Conservation (phyloP, 2,329 filamentous ascomycete genomes). For the Ophiostoma triangulosporum region DNA sequence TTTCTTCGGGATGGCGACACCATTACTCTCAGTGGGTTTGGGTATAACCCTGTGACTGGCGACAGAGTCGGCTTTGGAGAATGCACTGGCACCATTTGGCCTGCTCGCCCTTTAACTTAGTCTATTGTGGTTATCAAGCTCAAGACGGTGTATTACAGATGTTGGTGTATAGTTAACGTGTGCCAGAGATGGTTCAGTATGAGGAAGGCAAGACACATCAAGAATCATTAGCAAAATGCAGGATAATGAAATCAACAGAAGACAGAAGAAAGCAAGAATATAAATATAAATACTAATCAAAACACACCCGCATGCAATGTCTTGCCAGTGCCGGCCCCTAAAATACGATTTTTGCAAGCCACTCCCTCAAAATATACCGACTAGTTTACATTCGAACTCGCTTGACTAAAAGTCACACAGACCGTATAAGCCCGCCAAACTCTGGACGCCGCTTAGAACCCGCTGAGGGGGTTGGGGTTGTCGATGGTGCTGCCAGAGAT, state of each 20-base stretch:
- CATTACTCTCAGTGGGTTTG: constrained; percentile 25
- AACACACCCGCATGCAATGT: too few species aligned
- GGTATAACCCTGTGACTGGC: constrained; percentile 17
- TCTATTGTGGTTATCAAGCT: background rate
- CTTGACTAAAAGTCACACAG: too few species aligned
- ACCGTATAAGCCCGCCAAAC: too few species aligned
- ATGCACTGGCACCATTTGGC: constrained; percentile 16
- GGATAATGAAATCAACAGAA: background rate
- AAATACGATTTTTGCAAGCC: too few species aligned
- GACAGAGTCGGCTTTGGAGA: constrained; percentile 31
- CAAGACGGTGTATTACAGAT: too few species aligned
- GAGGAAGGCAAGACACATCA: too few species aligned
- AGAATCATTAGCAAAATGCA: too few species aligned
- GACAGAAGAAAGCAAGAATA: background rate
- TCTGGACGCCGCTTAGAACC: constrained; percentile 18
- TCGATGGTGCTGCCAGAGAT: constrained; percentile 25
- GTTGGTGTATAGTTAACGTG: too few species aligned
- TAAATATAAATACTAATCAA: background rate
- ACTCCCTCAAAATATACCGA: too few species aligned
- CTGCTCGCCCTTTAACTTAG: constrained; percentile 9
- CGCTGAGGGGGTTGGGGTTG: constrained; percentile 29
- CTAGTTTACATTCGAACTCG: too few species aligned
- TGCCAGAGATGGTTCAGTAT: too few species aligned
- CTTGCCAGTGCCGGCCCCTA: too few species aligned
- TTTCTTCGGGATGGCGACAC: constrained; percentile 34